phyloP scores from a whole-genome alignment of 352 stramenopile genomes.

The Phytopythium ostracodes region DNA sequence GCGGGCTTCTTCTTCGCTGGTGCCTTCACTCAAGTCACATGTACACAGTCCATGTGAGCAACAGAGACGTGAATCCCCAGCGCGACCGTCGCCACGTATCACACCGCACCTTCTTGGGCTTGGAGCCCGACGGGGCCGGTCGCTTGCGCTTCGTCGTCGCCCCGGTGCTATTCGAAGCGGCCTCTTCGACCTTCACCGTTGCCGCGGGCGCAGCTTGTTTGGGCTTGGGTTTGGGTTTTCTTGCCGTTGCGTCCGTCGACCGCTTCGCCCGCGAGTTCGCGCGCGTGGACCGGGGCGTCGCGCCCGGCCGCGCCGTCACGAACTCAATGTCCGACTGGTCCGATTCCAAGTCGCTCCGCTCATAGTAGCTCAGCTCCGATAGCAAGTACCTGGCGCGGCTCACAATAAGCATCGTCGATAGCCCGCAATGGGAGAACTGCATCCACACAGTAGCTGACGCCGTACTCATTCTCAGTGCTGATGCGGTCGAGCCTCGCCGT shows the following conservation, averaged over 20 bases:
- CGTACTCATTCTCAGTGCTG: conserved; percentile 35
- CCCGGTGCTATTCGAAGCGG: background rate
- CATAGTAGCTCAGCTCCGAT: conserved; percentile 30
- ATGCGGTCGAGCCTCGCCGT: conserved; percentile 17
- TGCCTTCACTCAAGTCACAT: background rate
- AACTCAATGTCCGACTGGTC: conserved; percentile 38
- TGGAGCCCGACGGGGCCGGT: background rate
- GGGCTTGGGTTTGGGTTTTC: conserved; percentile 8
- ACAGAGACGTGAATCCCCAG: background rate
- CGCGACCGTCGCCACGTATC: background rate
- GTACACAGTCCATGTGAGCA: background rate
- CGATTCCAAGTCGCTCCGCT: conserved; percentile 41
- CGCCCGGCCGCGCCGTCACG: background rate
- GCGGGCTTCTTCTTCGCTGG: background rate
- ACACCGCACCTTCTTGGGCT: background rate
- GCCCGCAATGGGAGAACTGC: background rate
- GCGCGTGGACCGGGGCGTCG: background rate
- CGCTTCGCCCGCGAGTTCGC: background rate
- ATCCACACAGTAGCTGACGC: background rate
- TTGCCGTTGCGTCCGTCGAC: background rate
- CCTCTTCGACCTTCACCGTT: background rate
- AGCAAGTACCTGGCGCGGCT: conserved; percentile 28
- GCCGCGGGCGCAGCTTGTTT: background rate
- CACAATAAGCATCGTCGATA: background rate
- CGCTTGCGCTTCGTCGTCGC: conserved; percentile 12